A percentile compares a stretch with the other conserved stretches of the same genome.
phyloP scores from a whole-genome alignment of 1,284 basidiomycete species.

The Farysia itapuensis region DNA sequence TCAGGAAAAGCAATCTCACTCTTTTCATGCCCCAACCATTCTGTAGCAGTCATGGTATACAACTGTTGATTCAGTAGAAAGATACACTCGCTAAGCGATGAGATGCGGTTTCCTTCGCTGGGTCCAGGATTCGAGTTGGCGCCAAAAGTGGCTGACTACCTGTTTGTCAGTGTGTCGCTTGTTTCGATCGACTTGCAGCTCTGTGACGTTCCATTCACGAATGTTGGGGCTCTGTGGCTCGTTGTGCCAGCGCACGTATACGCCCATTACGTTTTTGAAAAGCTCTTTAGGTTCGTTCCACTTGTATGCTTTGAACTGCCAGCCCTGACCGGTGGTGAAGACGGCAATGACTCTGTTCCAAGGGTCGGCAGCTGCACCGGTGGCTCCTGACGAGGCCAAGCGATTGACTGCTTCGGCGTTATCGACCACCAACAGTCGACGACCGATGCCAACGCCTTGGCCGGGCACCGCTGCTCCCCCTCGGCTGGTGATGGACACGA shows the following conservation, averaged over 20 bases:
- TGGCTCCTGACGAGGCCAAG: slow-evolving; percentile 66
- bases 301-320: slow-evolving; percentile 96
- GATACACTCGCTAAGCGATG: slow-evolving; percentile 4
- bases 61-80: no score
- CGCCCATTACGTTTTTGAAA: slow-evolving; percentile 72
- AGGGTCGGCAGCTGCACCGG: slow-evolving; percentile 36
- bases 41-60: no score
- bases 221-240: slow-evolving; percentile 84
- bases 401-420: slow-evolving; percentile 86
- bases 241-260: slow-evolving; percentile 85
- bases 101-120: slow-evolving; percentile 46
- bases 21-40: no score
- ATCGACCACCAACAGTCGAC: slow-evolving; percentile 81
- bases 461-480: slow-evolving; percentile 2
- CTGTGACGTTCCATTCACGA: slow-evolving; percentile 94
- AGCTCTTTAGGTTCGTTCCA: slow-evolving; percentile 88
- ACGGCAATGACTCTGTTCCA: slow-evolving; percentile 90
- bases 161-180: slow-evolving; percentile 89
- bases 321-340: slow-evolving; percentile 93
- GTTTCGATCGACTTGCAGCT: slow-evolving; percentile 68
- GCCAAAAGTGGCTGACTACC: slow-evolving; percentile 92
- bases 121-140: slow-evolving; percentile 82
- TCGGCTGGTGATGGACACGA: slow-evolving; percentile 49
- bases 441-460: slow-evolving; percentile 24
- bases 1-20: no score